These are phyloP conservation scores for Cardamine chenopodiifolia DNA, from an alignment of 345 rosid species.

Conservation along the genomic window DNA sequence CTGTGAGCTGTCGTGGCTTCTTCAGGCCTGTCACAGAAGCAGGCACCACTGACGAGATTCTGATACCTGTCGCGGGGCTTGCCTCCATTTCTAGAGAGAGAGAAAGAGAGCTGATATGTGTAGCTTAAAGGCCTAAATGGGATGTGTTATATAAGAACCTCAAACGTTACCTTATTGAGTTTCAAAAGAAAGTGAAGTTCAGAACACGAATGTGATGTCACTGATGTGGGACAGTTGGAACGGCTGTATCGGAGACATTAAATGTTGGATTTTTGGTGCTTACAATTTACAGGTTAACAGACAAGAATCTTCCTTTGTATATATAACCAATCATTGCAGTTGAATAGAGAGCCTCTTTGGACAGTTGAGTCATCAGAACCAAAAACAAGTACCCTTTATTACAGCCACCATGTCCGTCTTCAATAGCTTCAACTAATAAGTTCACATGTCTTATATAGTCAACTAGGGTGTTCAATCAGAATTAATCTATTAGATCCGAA, in stretches of 20 bases:
- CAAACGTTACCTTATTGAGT: not conserved
- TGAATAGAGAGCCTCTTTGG: not conserved
- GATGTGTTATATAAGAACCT: conserved; percentile 22
- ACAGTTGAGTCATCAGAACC: conserved; percentile 19
- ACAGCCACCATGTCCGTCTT: too few relatives aligned
- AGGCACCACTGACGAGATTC: conserved; percentile 70
- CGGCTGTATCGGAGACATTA: conserved; percentile 24
- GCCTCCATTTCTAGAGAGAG: conserved; percentile 19
- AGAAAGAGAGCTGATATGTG: not conserved
- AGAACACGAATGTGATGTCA: not conserved
- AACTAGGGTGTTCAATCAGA: too few relatives aligned
- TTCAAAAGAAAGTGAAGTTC: not conserved
- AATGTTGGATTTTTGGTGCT: not conserved
- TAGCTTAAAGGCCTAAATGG: not conserved
- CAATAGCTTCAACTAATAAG: too few relatives aligned
- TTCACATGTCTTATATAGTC: too few relatives aligned
- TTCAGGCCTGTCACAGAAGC: conserved; percentile 48
- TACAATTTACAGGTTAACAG: not conserved
- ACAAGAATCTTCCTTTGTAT: not conserved
- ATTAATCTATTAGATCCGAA: not conserved
- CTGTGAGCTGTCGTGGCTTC: conserved; percentile 47
- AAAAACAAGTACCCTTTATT: not conserved
- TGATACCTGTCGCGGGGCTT: conserved; percentile 43
- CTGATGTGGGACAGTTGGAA: conserved; percentile 10
- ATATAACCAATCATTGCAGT: not conserved